Evolutionary conservation across 352 stramenopile species (phyloP), one percentile per base, ranked within the genome.

Genomic region (Phytophthora constricta): DNA sequence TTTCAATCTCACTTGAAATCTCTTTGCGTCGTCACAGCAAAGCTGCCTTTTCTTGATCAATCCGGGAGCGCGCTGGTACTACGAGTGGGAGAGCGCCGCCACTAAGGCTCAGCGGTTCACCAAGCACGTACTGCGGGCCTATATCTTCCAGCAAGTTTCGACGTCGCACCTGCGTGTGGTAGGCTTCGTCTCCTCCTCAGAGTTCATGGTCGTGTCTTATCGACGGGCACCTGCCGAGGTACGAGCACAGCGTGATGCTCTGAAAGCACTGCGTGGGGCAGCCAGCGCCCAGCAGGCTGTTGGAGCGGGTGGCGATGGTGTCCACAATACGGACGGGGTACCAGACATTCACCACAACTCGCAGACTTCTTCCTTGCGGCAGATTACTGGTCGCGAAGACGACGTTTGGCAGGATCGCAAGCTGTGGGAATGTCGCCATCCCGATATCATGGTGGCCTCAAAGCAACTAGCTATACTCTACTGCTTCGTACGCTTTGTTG

Each of bases 201-300:
- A 83, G 46, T 91, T 91, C 42, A 86, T 86, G 68, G 78, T 91
- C 49, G 76, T 91, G 22, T 91, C 82, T 1, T 91, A 89, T 62
- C 80, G 82, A 1, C 80, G 82, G 11, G 78, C 82, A 23, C 72
- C 79, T 2, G 77, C 42, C 37, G 79, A 87, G 48, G 66, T 84
- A 20, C 69, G 67, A 9, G 66, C 65, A 0, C 76, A 86, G n/a
- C 76, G 69, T 10, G 73, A 81, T 27, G 57, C 46, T 2, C 10
- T 71, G 11, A 56, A 59, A 28, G 37, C 61, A 23, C 28, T 61
- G 55, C 68, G 51, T 17, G 34, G 41, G 19, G 47, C 20, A 43
- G 66, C 25, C 52, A 41, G 5, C 34, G 14, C 51, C 26, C 26
- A 55, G 13, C 47, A 37, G 13, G 13, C 31, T 37, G 31, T 11